Conservation (phyloP, 805 yeast genomes). For the Candida coquimbonensis region DNA sequence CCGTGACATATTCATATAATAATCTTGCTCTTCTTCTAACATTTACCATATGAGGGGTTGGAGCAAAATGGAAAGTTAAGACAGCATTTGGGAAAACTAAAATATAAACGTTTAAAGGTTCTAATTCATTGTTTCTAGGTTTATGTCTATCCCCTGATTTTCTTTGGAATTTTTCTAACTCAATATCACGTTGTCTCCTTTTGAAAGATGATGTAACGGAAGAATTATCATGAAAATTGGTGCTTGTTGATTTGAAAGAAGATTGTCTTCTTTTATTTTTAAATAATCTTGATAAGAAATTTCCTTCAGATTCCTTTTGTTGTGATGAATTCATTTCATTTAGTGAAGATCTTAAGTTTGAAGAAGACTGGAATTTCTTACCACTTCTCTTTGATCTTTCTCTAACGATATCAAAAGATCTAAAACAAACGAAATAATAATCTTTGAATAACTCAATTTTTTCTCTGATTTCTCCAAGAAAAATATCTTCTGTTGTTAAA, state of each 20-base stretch:
- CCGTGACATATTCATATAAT: conserved; percentile 79
- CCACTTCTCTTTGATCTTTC: conserved; percentile 49
- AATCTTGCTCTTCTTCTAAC: conserved; percentile 90
- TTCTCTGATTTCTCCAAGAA: conserved; percentile 88
- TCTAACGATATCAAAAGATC: conserved; percentile 74
- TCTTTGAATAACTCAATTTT: conserved; percentile 89
- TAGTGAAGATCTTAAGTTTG: conserved; percentile 1
- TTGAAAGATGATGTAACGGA: conserved; percentile 21
- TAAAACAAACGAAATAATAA: conserved; percentile 87
- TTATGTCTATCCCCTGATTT: conserved; percentile 39
- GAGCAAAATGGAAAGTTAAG: conserved; percentile 82
- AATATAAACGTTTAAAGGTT: conserved; percentile 79
- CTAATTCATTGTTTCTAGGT: conserved; percentile 50
- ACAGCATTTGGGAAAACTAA: conserved; percentile 60
- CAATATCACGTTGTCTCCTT: conserved; percentile 25
- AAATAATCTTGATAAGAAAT: conserved; percentile 10
- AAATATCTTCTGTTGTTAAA: conserved; percentile 90
- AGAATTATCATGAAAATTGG: conserved; percentile 2
- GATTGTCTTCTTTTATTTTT: conserved; percentile 11
- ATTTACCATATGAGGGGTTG: conserved; percentile 92
- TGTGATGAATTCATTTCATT: neutral
- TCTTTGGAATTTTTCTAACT: conserved; percentile 32
- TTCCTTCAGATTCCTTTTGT: conserved; percentile 2
- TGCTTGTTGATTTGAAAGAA: conserved; percentile 7
- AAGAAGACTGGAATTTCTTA: conserved; percentile 19